Base-by-base conservation (phyloP, 257 asterid species). In the Anisodus tanguticus region DNA sequence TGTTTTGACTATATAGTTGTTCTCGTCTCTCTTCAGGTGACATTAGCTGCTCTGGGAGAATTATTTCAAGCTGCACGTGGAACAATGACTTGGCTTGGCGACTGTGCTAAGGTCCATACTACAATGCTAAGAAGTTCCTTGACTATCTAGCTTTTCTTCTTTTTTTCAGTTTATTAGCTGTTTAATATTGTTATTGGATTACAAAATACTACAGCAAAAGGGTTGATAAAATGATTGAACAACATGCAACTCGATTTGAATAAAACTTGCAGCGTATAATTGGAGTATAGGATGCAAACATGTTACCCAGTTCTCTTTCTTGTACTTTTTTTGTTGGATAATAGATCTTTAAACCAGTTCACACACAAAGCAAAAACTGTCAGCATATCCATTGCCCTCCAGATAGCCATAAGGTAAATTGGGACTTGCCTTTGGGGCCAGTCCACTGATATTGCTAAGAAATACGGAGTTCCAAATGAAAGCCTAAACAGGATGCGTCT, bases 61-160 rank as follows among this genome's bases (percentile, higher is more conserved):
- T 86, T 95, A 86, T 95, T 95, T 88, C 93, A 93, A 92, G 98
- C 97, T 71, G 99, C 99, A 84, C 97, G 99, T 55, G 92, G 90
- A 79, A 95, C 93, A 90, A 95, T 95, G 99, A 92, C 88, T 68
- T 95, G 99, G 99, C 99, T 95, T 81, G 95, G 97, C 83, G 97
- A 95, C 85, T 95, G 99, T 93, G 99, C 99, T 45, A 95, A 94
- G 98, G 99, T 95, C 76, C 84, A 88, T 87, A 53, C n/a, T 51
- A 86, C 22, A 1, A 31, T 31, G 35, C 35, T 22, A 74, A 22
- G 43, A 3, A 74, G 22, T 49, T 74, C 49, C 60, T 74, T 74
- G 59, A 19, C 11, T 74, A 6, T 64, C 70, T 26, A 10, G 80
- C 62, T 74, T 2, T 31, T 31, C 35, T 31, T 74, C 12, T 74